phyloP scores from a whole-genome alignment of 805 yeast genomes.

The Zygosaccharomyces bailii region DNA sequence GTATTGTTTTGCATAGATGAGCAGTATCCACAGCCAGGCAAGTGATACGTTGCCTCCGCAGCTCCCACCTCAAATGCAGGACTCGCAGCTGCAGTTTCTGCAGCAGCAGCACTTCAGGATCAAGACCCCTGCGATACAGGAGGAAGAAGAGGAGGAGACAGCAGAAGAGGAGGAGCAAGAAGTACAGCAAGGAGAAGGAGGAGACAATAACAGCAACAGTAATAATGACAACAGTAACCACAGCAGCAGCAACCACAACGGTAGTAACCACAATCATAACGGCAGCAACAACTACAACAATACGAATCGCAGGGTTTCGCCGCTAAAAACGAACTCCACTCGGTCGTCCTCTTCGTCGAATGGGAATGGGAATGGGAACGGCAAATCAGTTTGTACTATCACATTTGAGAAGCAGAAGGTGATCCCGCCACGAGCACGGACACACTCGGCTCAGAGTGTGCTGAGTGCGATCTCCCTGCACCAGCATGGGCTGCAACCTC shows the following conservation, averaged over 20 bases:
- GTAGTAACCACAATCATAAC: neutral
- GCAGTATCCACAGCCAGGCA: constrained; percentile 27
- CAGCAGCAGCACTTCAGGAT: constrained; percentile 9
- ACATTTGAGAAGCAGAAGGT: constrained; percentile 59
- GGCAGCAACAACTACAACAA: neutral
- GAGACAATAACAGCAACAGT: neutral
- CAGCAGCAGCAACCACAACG: neutral
- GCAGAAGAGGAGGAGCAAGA: neutral
- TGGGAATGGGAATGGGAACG: constrained; percentile 11
- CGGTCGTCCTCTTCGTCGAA: constrained; percentile 13
- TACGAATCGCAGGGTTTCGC: neutral
- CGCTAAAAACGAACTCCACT: constrained; percentile 6
- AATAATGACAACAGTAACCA: neutral
- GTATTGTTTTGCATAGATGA: constrained; percentile 14
- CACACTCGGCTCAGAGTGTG: constrained; percentile 42
- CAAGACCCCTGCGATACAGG: constrained; percentile 22
- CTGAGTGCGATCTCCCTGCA: constrained; percentile 61
- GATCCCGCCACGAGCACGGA: constrained; percentile 44
- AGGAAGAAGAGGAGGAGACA: constrained; percentile 18
- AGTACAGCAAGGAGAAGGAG: constrained; percentile 5
- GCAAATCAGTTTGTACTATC: constrained; percentile 18
- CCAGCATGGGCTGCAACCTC: constrained; percentile 22
- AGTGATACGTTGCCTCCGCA: constrained; percentile 16
- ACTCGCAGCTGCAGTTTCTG: constrained; percentile 6
- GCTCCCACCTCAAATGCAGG: constrained; percentile 9